Evolutionary conservation across 345 rosid genomes (phyloP).

Genomic region (Linum lewisii): DNA sequence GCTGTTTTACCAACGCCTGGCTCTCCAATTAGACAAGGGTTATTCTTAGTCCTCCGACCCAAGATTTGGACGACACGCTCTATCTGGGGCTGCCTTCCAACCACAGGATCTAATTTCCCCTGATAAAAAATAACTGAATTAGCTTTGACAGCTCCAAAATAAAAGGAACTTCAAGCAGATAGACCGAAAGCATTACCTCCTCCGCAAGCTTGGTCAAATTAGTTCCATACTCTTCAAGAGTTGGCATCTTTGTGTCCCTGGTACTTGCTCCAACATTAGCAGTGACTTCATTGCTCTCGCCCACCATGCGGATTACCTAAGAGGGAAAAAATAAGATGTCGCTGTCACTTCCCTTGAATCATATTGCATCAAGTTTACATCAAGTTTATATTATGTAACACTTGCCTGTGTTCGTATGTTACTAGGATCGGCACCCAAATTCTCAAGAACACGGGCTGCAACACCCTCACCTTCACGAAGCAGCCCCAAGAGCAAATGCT

Average conservation of each 20-base stretch:
- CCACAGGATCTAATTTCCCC: slow-evolving; percentile 99
- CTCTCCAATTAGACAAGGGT: slow-evolving; percentile 98
- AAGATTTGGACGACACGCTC: slow-evolving; percentile 93
- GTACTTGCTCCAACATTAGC: slow-evolving; percentile 73
- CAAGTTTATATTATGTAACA: not conserved
- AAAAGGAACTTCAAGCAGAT: not conserved
- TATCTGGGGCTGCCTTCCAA: slow-evolving; percentile 94
- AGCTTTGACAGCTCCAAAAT: not conserved
- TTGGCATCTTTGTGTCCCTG: slow-evolving; percentile 85
- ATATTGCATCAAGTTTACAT: slow-evolving; percentile 1
- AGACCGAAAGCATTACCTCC: slow-evolving; percentile 45
- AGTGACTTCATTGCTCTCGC: slow-evolving; percentile 79
- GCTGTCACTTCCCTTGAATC: not conserved
- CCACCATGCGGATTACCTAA: slow-evolving; percentile 97
- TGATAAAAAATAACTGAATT: slow-evolving; percentile 16
- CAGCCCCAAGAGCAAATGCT: slow-evolving; percentile 92
- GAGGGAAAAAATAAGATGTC: not conserved
- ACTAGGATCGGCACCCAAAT: slow-evolving; percentile 82
- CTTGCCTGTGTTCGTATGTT: slow-evolving; percentile 92
- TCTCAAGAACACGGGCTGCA: slow-evolving; percentile 97
- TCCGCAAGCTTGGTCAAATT: slow-evolving; percentile 94
- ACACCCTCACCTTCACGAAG: slow-evolving; percentile 99
- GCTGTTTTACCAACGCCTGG: slow-evolving; percentile 99
- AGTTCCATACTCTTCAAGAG: slow-evolving; percentile 97
- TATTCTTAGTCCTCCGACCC: slow-evolving; percentile 95